A percentile compares a stretch with the other conserved stretches of the same genome.
Conservation (phyloP, 179 eudicot species). For the Beta macrorhiza region DNA sequence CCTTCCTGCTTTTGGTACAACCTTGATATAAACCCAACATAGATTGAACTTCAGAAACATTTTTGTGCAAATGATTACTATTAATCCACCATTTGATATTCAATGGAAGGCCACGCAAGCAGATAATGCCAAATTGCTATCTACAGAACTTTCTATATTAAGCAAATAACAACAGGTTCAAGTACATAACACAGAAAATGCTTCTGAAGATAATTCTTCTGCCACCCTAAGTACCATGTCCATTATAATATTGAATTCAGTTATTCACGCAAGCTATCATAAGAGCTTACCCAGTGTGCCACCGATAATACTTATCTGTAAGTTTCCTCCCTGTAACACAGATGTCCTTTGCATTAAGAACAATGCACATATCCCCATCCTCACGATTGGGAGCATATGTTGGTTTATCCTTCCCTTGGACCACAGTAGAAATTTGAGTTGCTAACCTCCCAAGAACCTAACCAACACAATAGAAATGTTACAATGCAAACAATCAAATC, state of each 20-base stretch:
- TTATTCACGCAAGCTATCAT: background rate
- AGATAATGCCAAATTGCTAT: background rate
- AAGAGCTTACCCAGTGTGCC: conserved; percentile 88
- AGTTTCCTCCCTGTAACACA: conserved; percentile 91
- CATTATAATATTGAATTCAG: background rate
- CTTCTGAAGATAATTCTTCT: conserved; percentile 5
- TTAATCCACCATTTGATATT: background rate
- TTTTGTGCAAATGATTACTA: background rate
- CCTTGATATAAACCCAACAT: background rate
- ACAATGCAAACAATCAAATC: background rate
- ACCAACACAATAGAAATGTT: conserved; percentile 13
- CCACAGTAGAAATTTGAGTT: conserved; percentile 80
- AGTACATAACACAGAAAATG: background rate
- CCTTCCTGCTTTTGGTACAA: background rate
- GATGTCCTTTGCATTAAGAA: conserved; percentile 89
- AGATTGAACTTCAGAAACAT: background rate
- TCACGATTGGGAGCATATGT: conserved; percentile 85
- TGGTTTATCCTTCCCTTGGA: conserved; percentile 98
- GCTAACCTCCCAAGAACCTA: conserved; percentile 97
- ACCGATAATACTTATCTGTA: conserved; percentile 75
- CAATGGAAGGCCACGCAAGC: background rate
- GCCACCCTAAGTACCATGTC: background rate
- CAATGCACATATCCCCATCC: conserved; percentile 96
- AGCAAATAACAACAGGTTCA: background rate
- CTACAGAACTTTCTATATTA: background rate